A percentile compares a stretch with the other conserved stretches of the same genome.
Conservation (phyloP, 2,329 filamentous ascomycete species). For the Pseudocercospora fuligena region DNA sequence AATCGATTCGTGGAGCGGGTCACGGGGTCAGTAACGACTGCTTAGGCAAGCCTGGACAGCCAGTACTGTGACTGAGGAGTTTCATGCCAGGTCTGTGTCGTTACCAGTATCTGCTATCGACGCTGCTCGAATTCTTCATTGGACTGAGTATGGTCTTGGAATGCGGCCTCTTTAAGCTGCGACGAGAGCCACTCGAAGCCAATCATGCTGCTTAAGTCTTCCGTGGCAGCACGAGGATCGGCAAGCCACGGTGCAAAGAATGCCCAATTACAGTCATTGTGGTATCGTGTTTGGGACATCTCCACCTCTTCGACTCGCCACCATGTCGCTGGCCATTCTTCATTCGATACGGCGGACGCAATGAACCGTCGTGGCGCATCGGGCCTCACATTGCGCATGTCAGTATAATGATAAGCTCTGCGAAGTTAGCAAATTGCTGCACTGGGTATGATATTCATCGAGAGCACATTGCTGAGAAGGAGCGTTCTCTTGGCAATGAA, state of each 20-base stretch:
- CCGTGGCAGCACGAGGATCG: neutral
- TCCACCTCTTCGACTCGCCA: neutral
- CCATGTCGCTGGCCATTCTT: neutral
- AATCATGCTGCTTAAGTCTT: neutral
- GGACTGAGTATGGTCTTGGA: neutral
- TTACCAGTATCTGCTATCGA: neutral
- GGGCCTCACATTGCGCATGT: neutral
- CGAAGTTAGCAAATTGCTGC: neutral
- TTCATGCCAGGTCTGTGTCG: neutral
- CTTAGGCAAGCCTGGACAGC: neutral
- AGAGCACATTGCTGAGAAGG: neutral
- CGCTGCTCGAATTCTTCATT: neutral
- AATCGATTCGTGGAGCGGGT: neutral
- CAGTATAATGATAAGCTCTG: neutral
- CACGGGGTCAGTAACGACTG: neutral
- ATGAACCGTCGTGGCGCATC: neutral
- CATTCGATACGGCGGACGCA: neutral
- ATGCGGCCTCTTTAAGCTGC: neutral
- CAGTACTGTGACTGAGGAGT: neutral
- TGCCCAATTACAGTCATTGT: neutral
- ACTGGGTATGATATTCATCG: neutral
- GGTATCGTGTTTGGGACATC: neutral
- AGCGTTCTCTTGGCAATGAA: neutral
- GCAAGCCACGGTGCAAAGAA: neutral
- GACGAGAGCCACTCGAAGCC: neutral